Percentiles rank a stretch among this genome's conserved stretches.
Conservation (phyloP, 106 monocot species). For the Dendrobium officinale region DNA sequence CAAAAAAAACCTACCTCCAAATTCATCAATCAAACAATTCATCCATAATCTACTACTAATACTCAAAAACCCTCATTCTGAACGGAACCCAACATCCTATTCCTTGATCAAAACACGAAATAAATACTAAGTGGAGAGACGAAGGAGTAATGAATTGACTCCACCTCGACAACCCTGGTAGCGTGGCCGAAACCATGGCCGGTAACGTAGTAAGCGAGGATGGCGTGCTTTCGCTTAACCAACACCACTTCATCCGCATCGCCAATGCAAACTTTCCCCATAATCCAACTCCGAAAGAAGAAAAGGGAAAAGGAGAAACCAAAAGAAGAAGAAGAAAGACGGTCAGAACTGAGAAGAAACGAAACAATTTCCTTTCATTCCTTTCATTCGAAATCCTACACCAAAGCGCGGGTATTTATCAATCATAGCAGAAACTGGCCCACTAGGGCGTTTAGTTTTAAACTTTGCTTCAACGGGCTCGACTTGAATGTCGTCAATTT, state of each 20-base stretch:
- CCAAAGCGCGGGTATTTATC: neutral
- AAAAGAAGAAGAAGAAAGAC: neutral
- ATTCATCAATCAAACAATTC: neutral
- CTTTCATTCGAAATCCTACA: neutral
- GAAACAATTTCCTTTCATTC: neutral
- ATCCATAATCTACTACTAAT: neutral
- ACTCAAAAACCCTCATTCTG: neutral
- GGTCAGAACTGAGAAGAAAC: neutral
- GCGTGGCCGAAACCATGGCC: slow-evolving; percentile 98
- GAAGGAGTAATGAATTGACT: neutral
- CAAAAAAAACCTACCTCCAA: neutral
- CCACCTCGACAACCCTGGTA: slow-evolving; percentile 86
- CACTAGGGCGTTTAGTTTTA: neutral
- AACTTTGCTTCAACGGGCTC: neutral
- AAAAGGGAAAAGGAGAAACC: neutral
- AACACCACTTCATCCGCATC: neutral
- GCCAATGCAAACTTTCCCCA: neutral
- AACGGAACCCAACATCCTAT: neutral
- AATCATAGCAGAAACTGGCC: neutral
- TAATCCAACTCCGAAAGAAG: neutral
- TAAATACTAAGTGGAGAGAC: neutral
- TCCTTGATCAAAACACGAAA: neutral
- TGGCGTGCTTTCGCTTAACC: slow-evolving; percentile 3
- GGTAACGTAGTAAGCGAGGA: slow-evolving; percentile 87
- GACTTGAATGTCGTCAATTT: neutral